Conservation (phyloP, 768 basidiomycete genomes). For the Russula sp. region DNA sequence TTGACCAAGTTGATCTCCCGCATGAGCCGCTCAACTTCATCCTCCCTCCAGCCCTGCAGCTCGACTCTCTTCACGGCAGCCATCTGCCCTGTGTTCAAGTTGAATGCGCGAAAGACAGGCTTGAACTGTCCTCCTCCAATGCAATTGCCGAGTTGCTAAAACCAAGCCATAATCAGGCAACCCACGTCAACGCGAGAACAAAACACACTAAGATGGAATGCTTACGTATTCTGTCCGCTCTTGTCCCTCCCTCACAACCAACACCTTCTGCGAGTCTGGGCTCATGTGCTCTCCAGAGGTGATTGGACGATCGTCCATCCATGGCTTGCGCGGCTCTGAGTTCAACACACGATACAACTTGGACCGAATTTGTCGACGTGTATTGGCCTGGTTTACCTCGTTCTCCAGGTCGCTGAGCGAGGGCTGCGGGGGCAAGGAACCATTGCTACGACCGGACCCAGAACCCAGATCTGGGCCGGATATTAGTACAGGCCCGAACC, state of each 20-base stretch:
- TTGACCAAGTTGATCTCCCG: slow-evolving; percentile 90
- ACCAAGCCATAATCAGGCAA: neutral
- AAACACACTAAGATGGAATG: neutral
- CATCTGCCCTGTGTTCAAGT: slow-evolving; percentile 91
- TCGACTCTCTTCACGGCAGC: slow-evolving; percentile 97
- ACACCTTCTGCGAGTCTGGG: slow-evolving; percentile 59
- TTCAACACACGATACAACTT: slow-evolving; percentile 64
- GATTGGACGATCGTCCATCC: slow-evolving; percentile 53
- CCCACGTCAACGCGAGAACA: too few relatives aligned
- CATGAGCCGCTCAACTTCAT: slow-evolving; percentile 90
- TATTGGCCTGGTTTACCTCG: slow-evolving; percentile 53
- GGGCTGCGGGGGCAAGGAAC: slow-evolving; percentile 32
- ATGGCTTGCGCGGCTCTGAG: slow-evolving; percentile 46
- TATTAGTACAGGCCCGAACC: neutral
- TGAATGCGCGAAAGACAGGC: slow-evolving; percentile 88
- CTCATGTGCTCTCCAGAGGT: slow-evolving; percentile 41
- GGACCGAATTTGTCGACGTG: slow-evolving; percentile 48
- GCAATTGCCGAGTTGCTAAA: slow-evolving; percentile 93
- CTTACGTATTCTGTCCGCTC: slow-evolving; percentile 75
- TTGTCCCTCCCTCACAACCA: slow-evolving; percentile 76
- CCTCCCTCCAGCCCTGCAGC: slow-evolving; percentile 83
- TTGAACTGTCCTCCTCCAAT: slow-evolving; percentile 97
- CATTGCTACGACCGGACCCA: neutral
- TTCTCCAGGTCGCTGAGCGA: slow-evolving; percentile 62
- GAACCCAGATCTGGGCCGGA: neutral